Base-by-base conservation (phyloP, 805 yeast genomes). In the Grigorovia humatica region DNA sequence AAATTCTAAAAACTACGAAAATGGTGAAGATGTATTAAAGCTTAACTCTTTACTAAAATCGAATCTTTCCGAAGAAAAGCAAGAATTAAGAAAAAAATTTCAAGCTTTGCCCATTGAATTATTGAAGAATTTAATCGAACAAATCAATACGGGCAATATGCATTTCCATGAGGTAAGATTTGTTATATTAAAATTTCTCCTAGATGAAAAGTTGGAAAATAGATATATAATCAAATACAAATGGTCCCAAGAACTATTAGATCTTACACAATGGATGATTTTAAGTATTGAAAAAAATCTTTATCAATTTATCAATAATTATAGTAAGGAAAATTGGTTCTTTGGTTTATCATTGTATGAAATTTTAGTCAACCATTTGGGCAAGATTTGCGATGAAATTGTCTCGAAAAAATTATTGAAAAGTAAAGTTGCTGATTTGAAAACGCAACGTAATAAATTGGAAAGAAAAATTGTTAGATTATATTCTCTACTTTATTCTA, bases 401-500 rank as follows among this genome's bases (percentile, higher is more conserved):
- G 54, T 50, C 17, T 43, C 63, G 0, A 54, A 69, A 59, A 63
- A 64, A 60, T 38, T 60, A 32, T 61, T 71, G 56, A 62, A 62
- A 55, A 69, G 62, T 15, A 59, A 64, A 47, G 52, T 54, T 2
- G 48, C 53, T 4, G 74, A 72, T 4, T 52, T 72, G 2, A 70
- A 72, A n/a, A 60, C 71, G 11, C 61, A 80, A 1, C 64, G 67
- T 4, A 73, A 70, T 38, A 70, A 80, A 40, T 50, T 81, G 0
- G 67, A 69, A 7, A 72, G 68, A 20, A 71, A 79, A 51, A 61
- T 83, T 5, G 59, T 64, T 2, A 69, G 73, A 44, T 84, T 90
- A 90, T 52, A 63, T 1, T 50, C 55, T 1, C 47, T 73, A 13
- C 57, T 76, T n/a, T 66, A 68, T 1, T 69, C 65, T 32, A 38